These are phyloP conservation scores for Citrus reticulata DNA, from an alignment of 345 rosid species.

Conservation along the genomic window DNA sequence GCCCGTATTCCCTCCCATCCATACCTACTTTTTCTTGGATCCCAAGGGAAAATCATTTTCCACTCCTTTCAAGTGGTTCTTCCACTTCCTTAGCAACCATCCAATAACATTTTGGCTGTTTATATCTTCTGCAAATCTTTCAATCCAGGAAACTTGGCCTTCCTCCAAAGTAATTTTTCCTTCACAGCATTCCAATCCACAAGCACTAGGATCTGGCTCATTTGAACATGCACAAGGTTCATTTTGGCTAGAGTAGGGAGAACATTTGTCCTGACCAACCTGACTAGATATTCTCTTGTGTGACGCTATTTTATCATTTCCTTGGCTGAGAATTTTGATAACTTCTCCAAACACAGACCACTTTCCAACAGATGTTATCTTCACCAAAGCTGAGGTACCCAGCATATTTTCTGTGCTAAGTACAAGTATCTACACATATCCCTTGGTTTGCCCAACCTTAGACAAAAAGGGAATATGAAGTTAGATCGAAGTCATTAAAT, in stretches of 20 bases:
- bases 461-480: conserved; percentile 7
- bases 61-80: conserved; percentile 17
- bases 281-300: conserved; percentile 18
- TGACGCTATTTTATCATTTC: conserved; percentile 14
- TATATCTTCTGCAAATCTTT: conserved; percentile 25
- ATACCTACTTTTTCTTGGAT: conserved; percentile 26
- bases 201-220: conserved; percentile 36
- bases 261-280: conserved; percentile 28
- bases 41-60: conserved; percentile 19
- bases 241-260: conserved; percentile 25
- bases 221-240: conserved; percentile 41
- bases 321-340: conserved; percentile 44
- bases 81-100: conserved; percentile 49
- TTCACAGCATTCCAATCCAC: conserved; percentile 53
- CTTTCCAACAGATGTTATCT: conserved; percentile 88
- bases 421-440: conserved; percentile 77
- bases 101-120: conserved; percentile 33
- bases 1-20: conserved; percentile 14
- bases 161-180: conserved; percentile 22
- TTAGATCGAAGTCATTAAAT: not conserved
- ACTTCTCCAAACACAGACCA: conserved; percentile 93
- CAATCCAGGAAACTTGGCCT: conserved; percentile 11
- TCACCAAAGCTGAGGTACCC: conserved; percentile 72
- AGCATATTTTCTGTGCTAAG: conserved; percentile 62
- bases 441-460: conserved; percentile 95